phyloP scores from a whole-genome alignment of 1,139 yeast species.

The Kodamaea plutei region DNA sequence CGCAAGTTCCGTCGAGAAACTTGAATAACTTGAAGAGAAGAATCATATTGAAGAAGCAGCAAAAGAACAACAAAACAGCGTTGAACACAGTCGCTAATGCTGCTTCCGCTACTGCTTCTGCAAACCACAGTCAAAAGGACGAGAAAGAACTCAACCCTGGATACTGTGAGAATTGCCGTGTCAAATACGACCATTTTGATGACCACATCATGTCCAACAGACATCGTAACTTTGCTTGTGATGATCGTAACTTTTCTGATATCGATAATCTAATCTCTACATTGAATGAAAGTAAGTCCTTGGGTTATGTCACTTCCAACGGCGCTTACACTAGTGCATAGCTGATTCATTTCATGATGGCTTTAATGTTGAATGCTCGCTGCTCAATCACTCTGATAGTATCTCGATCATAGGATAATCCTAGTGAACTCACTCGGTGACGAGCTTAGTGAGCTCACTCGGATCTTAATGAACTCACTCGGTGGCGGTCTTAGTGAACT shows the following conservation, averaged over 20 bases:
- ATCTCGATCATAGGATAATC: no score
- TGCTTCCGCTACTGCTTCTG: constrained; percentile 1
- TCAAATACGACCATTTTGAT: constrained; percentile 75
- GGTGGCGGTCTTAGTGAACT: no score
- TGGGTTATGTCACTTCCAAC: constrained; percentile 43
- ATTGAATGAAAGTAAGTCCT: constrained; percentile 40
- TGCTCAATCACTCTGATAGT: no score
- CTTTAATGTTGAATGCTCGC: no score
- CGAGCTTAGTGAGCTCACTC: no score
- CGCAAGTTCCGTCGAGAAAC: constrained; percentile 67
- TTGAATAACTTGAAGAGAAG: constrained; percentile 55
- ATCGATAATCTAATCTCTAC: constrained; percentile 66
- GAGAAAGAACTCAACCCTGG: constrained; percentile 50
- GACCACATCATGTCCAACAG: constrained; percentile 68
- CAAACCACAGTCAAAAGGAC: constrained; percentile 11
- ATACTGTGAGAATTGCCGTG: constrained; percentile 92
- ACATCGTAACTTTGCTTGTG: constrained; percentile 78
- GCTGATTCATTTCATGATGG: not conserved
- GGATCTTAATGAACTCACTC: no score
- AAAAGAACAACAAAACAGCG: constrained; percentile 12
- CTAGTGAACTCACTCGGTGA: no score
- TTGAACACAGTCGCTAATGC: constrained; percentile 6
- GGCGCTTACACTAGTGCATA: constrained; percentile 35
- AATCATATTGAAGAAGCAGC: constrained; percentile 42
- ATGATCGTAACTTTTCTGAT: constrained; percentile 66